Evolutionary conservation across 2,329 filamentous ascomycete species (phyloP).

Genomic region (Paracorniculantispora psalliotae): DNA sequence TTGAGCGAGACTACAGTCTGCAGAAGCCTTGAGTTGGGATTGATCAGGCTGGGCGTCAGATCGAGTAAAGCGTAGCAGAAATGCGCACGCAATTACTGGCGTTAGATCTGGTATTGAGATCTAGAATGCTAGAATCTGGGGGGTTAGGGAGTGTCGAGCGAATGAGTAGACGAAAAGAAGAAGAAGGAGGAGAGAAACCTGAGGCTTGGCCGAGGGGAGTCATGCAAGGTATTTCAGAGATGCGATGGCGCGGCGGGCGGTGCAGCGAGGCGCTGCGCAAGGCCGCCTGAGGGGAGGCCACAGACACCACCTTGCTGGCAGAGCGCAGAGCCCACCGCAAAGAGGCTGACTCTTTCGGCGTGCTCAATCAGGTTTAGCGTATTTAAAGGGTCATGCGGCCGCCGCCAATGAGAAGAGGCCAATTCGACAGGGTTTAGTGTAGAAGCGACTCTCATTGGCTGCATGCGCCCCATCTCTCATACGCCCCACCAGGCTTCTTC

Average conservation of each 20-base stretch:
- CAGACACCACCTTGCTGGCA: too few relatives aligned
- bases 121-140: not conserved
- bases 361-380: constrained; percentile 36
- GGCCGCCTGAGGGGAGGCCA: too few relatives aligned
- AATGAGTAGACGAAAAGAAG: not conserved
- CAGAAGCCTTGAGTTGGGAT: not conserved
- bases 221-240: constrained; percentile 22
- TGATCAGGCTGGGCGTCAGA: constrained; percentile 4
- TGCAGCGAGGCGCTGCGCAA: not conserved
- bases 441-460: not conserved
- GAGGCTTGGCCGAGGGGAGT: constrained; percentile 21
- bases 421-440: constrained; percentile 11
- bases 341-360: constrained; percentile 38
- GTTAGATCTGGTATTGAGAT: not conserved
- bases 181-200: constrained; percentile 24
- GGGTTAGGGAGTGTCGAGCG: not conserved
- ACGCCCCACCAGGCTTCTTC: constrained; percentile 5
- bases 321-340: not conserved
- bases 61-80: constrained; percentile 8
- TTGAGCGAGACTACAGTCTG: not conserved
- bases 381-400: not conserved
- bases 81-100: constrained; percentile 10
- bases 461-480: not conserved
- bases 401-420: constrained; percentile 25
- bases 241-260: constrained; percentile 18